Evolutionary conservation across 805 yeast genomes (phyloP).

Genomic region (Candida yuanshanica): DNA sequence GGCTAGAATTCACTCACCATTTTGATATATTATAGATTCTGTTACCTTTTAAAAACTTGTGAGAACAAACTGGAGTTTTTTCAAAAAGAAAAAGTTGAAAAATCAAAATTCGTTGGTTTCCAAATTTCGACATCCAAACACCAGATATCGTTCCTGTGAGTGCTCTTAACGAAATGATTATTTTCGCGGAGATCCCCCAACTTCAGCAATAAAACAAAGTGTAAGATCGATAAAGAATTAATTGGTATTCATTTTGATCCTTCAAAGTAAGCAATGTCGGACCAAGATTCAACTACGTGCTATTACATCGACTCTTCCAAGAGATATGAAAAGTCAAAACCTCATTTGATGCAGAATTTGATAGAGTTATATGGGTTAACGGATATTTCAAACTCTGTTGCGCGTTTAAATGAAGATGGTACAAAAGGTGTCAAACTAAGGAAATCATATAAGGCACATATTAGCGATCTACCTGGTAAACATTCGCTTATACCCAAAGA

Average conservation of each 20-base stretch:
- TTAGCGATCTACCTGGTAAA: slow-evolving; percentile 78
- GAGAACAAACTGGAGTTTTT: slow-evolving; percentile 3
- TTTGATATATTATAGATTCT: slow-evolving; percentile 13
- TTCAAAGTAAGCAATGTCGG: not conserved
- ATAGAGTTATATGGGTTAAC: slow-evolving; percentile 63
- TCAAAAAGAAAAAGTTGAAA: slow-evolving; percentile 21
- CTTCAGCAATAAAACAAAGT: too few relatives aligned
- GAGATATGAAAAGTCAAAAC: slow-evolving; percentile 36
- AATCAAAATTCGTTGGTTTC: slow-evolving; percentile 10
- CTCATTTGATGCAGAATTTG: slow-evolving; percentile 72
- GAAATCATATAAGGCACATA: slow-evolving; percentile 92
- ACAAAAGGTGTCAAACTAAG: slow-evolving; percentile 88
- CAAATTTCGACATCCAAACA: slow-evolving; percentile 4
- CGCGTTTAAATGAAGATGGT: slow-evolving; percentile 83
- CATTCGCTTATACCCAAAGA: slow-evolving; percentile 53
- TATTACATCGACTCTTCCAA: slow-evolving; percentile 34
- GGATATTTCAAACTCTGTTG: slow-evolving; percentile 69
- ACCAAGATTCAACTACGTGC: slow-evolving; percentile 14
- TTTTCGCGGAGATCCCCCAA: too few relatives aligned
- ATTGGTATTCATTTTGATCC: too few relatives aligned
- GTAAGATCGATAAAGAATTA: too few relatives aligned
- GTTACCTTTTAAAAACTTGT: slow-evolving; percentile 1
- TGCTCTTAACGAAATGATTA: too few relatives aligned
- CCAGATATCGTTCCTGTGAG: too few relatives aligned
- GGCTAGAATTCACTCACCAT: slow-evolving; percentile 16